A percentile compares a stretch with the other conserved stretches of the same genome.
phyloP scores from a whole-genome alignment of 1,139 yeast species.

The Meyerozyma sp. region DNA sequence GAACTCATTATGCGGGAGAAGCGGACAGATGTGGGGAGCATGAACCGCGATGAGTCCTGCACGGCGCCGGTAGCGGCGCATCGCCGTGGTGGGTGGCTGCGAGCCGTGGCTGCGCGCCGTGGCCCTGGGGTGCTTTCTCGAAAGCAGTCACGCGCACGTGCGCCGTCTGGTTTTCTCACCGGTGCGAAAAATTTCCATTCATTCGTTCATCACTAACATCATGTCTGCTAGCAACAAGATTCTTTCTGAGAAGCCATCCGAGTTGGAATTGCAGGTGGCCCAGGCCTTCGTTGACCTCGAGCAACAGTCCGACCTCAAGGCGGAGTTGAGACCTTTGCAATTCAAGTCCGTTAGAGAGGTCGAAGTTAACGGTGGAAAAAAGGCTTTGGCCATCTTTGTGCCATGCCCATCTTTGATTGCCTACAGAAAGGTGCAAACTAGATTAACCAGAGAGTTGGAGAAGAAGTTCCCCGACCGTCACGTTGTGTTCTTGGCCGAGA shows the following conservation, averaged over 20 bases:
- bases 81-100: not conserved
- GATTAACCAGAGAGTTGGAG: conserved; percentile 99
- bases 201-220: conserved; percentile 15
- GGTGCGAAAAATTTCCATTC: conserved; percentile 5
- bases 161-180: conserved; percentile 5
- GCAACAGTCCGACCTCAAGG: conserved; percentile 92
- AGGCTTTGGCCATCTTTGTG: conserved; percentile 96
- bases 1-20: conserved; percentile 1
- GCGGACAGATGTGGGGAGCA: not conserved
- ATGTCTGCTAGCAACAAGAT: conserved; percentile 97
- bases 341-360: conserved; percentile 98
- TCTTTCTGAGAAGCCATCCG: conserved; percentile 88
- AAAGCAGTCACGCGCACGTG: not conserved
- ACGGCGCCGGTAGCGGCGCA: not conserved
- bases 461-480: conserved; percentile 99
- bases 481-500: conserved; percentile 98
- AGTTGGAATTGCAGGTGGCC: conserved; percentile 99
- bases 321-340: conserved; percentile 97
- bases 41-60: not conserved
- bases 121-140: not conserved
- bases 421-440: conserved; percentile 96
- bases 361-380: conserved; percentile 98
- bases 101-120: not conserved
- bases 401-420: conserved; percentile 92
- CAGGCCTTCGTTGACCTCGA: conserved; percentile 98